phyloP scores from a whole-genome alignment of 768 basidiomycete species.

The Terana coerulea region DNA sequence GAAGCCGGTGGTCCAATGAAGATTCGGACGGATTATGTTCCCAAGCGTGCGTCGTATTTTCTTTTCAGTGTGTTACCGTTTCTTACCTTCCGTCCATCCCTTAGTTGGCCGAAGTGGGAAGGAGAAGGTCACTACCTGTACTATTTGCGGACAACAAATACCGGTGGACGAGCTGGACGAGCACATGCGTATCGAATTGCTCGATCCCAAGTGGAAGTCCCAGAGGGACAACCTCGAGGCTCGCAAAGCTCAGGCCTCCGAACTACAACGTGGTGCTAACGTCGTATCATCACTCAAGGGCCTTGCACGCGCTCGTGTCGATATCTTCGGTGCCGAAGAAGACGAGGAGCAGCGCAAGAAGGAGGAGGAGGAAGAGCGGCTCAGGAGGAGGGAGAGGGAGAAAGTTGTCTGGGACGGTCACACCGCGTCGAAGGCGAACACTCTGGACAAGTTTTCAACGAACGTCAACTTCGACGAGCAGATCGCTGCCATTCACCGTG shows the following conservation, averaged over 20 bases:
- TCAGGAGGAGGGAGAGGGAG: slow-evolving; percentile 83
- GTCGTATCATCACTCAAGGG: slow-evolving; percentile 91
- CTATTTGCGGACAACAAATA: slow-evolving; percentile 94
- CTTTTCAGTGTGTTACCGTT: slow-evolving; percentile 3
- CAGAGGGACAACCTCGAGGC: slow-evolving; percentile 87
- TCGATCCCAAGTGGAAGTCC: slow-evolving; percentile 98
- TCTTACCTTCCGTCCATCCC: slow-evolving; percentile 12
- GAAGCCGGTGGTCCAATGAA: slow-evolving; percentile 83
- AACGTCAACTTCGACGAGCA: slow-evolving; percentile 97
- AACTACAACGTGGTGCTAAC: slow-evolving; percentile 87
- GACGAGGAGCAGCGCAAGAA: slow-evolving; percentile 87
- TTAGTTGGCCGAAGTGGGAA: slow-evolving; percentile 70
- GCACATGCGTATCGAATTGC: slow-evolving; percentile 96
- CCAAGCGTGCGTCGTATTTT: slow-evolving; percentile 62
- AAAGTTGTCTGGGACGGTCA: slow-evolving; percentile 99
- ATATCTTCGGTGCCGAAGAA: slow-evolving; percentile 93
- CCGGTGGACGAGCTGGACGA: slow-evolving; percentile 94
- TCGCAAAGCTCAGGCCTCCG: slow-evolving; percentile 85
- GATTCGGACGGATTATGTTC: slow-evolving; percentile 94
- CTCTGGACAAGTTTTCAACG: slow-evolving; percentile 89
- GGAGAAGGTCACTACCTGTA: slow-evolving; percentile 79
- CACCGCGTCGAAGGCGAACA: slow-evolving; percentile 88
- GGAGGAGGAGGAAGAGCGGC: slow-evolving; percentile 83
- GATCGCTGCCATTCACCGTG: slow-evolving; percentile 93
- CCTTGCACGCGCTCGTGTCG: slow-evolving; percentile 92